Evolutionary conservation across 805 yeast genomes (phyloP).

Genomic region (Wickerhamomyces bovis): DNA sequence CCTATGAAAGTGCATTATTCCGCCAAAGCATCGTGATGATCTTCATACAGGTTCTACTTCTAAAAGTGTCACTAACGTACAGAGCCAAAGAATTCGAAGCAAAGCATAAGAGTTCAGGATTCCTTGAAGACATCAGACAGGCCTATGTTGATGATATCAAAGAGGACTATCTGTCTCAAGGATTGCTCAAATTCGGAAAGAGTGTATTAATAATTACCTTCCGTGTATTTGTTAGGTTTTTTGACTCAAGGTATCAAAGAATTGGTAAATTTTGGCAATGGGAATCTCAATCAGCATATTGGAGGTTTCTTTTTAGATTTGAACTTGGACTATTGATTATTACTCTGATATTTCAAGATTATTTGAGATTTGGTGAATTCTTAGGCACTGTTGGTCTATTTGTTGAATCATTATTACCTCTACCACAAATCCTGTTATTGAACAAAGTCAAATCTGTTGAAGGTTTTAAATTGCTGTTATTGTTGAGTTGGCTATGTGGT

Average conservation of each 20-base stretch:
- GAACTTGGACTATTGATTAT: conserved; percentile 14
- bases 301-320: conserved; percentile 50
- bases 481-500: conserved; percentile 86
- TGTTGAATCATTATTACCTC: conserved; percentile 66
- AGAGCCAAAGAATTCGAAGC: conserved; percentile 42
- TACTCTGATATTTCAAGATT: conserved; percentile 35
- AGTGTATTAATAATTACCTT: conserved; percentile 18
- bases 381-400: conserved; percentile 63
- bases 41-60: conserved; percentile 61
- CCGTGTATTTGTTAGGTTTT: conserved; percentile 45
- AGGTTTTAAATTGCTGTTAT: conserved; percentile 70
- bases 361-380: conserved; percentile 36
- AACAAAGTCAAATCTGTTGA: conserved; percentile 61
- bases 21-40: conserved; percentile 83
- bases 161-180: conserved; percentile 1
- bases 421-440: conserved; percentile 71
- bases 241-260: conserved; percentile 64
- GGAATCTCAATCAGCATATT: conserved; percentile 51
- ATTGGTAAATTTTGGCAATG: conserved; percentile 83
- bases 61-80: conserved; percentile 56
- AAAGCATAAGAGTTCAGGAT: conserved; percentile 18
- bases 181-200: conserved; percentile 2
- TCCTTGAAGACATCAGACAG: conserved; percentile 9
- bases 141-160: conserved; percentile 1
- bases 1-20: conserved; percentile 73